These are phyloP conservation scores for Cytospora piceae DNA, from an alignment of 2,329 filamentous ascomycete species.

Conservation along the genomic window DNA sequence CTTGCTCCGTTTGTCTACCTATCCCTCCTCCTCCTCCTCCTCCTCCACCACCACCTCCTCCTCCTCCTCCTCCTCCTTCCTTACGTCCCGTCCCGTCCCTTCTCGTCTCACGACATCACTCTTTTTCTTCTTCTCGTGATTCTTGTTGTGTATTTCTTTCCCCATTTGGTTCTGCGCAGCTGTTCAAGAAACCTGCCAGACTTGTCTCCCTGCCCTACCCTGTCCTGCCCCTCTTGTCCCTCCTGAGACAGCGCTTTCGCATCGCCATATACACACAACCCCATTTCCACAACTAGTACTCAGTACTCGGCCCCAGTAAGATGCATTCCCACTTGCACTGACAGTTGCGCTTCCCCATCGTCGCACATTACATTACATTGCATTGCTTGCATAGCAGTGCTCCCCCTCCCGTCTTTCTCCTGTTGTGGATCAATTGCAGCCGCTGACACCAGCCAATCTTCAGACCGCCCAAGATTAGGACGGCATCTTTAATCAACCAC, in stretches of 20 bases:
- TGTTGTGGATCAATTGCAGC: slow-evolving; percentile 26
- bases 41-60: slow-evolving; percentile 1
- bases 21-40: slow-evolving; percentile 2
- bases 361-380: slow-evolving; percentile 29
- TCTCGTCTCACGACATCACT: slow-evolving; percentile 23
- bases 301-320: slow-evolving; percentile 26
- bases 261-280: slow-evolving; percentile 21
- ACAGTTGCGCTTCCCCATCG: slow-evolving; percentile 26
- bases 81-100: slow-evolving; percentile 7
- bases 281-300: slow-evolving; percentile 7
- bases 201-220: neutral
- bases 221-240: slow-evolving; percentile 10
- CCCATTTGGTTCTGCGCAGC: slow-evolving; percentile 15
- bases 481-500: slow-evolving; percentile 23
- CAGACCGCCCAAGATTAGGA: slow-evolving; percentile 29
- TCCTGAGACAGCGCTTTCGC: slow-evolving; percentile 24
- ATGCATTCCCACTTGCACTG: slow-evolving; percentile 18
- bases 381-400: slow-evolving; percentile 29
- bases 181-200: slow-evolving; percentile 17
- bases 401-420: slow-evolving; percentile 21
- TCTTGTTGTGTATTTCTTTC: slow-evolving; percentile 24
- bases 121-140: slow-evolving; percentile 20
- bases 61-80: slow-evolving; percentile 11
- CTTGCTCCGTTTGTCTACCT: neutral
- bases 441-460: slow-evolving; percentile 30